Conservation (phyloP, 116 monocot species). For the Zostera marina region DNA sequence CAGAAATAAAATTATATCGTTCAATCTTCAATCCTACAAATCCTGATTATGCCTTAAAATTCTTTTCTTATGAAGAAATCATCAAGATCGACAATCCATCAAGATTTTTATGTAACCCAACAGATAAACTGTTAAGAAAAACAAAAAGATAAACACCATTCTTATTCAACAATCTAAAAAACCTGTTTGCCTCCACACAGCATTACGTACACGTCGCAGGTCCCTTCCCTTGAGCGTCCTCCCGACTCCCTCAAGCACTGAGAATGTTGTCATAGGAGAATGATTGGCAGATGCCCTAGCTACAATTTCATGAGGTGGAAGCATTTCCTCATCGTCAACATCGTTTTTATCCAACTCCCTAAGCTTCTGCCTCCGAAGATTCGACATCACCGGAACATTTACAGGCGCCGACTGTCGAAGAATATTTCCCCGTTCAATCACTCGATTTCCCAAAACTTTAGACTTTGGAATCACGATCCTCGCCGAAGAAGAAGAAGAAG, state of each 20-base stretch:
- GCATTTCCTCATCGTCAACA: conserved; percentile 24
- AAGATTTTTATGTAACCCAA: no score
- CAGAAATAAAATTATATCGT: no score
- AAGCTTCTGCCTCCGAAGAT: conserved; percentile 2
- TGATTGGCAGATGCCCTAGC: conserved; percentile 24
- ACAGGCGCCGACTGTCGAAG: conserved; percentile 44
- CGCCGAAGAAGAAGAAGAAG: conserved; percentile 15
- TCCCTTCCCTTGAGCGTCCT: conserved; percentile 80
- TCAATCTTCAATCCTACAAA: no score
- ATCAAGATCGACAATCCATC: no score
- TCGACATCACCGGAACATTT: conserved; percentile 24
- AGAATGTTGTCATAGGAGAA: conserved; percentile 55
- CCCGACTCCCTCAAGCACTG: conserved; percentile 60
- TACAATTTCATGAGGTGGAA: conserved; percentile 72
- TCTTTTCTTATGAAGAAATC: no score
- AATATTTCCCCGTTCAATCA: conserved; percentile 3
- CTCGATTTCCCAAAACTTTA: conserved; percentile 9
- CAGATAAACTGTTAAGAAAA: no score
- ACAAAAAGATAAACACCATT: neutral
- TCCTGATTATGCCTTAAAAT: no score
- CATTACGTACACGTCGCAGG: conserved; percentile 43
- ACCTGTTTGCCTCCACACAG: conserved; percentile 49
- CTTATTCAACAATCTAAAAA: conserved; percentile 34
- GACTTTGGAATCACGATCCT: conserved; percentile 29
- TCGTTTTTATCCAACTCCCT: conserved; percentile 5